Percentiles rank a stretch among this genome's conserved stretches.
These are phyloP conservation scores for Galerina marginata DNA, from an alignment of 768 basidiomycete species.

Conservation along the genomic window DNA sequence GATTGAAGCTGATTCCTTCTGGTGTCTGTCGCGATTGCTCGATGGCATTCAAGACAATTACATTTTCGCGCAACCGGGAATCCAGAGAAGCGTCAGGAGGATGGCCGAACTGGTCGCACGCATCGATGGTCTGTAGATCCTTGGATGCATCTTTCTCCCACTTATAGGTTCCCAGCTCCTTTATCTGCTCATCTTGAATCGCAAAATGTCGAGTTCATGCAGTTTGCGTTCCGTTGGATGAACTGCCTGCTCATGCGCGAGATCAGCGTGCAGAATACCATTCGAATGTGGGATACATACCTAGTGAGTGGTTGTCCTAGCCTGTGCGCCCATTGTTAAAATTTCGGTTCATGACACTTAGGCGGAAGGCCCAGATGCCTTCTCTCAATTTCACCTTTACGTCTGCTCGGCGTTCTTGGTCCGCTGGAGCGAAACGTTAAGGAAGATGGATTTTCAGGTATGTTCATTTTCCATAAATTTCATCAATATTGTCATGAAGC, in stretches of 20 bases:
- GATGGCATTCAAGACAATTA: slow-evolving; percentile 99
- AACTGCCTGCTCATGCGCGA: slow-evolving; percentile 98
- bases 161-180: slow-evolving; percentile 58
- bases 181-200: slow-evolving; percentile 85
- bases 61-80: slow-evolving; percentile 95
- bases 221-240: slow-evolving; percentile 99
- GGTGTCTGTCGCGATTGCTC: slow-evolving; percentile 94
- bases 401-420: slow-evolving; percentile 98
- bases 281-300: slow-evolving; percentile 99
- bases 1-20: slow-evolving; percentile 96
- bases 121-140: slow-evolving; percentile 69
- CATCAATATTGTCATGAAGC: slow-evolving; percentile 1
- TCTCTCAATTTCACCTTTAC: slow-evolving; percentile 98
- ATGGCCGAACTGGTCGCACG: slow-evolving; percentile 94
- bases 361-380: slow-evolving; percentile 98
- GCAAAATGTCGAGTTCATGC: slow-evolving; percentile 98
- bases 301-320: slow-evolving; percentile 59
- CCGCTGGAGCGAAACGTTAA: slow-evolving; percentile 91
- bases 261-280: slow-evolving; percentile 94
- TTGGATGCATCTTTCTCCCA: slow-evolving; percentile 6
- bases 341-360: slow-evolving; percentile 35
- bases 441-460: slow-evolving; percentile 98
- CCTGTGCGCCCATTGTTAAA: slow-evolving; percentile 3
- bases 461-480: slow-evolving; percentile 21
- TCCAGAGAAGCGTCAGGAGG: slow-evolving; percentile 88